These are phyloP conservation scores for Fusarium torreyae DNA, from an alignment of 2,329 filamentous ascomycete genomes.

Conservation along the genomic window DNA sequence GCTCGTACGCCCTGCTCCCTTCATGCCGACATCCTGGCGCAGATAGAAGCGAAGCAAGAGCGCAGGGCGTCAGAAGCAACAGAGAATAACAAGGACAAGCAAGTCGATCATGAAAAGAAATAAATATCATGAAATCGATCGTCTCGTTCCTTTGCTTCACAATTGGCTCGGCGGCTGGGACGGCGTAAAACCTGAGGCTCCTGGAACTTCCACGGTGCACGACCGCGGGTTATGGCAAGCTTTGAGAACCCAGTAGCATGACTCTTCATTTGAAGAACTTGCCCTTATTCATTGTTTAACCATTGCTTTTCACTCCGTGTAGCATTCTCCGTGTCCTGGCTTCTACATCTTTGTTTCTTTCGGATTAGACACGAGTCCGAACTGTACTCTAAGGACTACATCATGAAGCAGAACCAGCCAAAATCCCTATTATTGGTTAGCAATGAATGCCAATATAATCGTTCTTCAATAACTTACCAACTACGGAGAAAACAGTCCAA, in stretches of 20 bases:
- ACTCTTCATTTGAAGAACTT: neutral
- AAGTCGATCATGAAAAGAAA: neutral
- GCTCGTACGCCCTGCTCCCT: constrained; percentile 48
- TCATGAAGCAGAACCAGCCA: constrained; percentile 38
- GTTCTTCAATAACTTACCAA: constrained; percentile 11
- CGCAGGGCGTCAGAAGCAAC: constrained; percentile 5
- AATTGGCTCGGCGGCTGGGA: too few species aligned
- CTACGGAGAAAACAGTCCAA: constrained; percentile 26
- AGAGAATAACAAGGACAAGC: neutral
- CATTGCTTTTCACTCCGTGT: neutral
- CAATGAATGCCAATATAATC: neutral
- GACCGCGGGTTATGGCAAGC: too few species aligned
- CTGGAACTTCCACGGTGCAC: neutral
- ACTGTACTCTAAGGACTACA: too few species aligned
- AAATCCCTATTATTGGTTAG: constrained; percentile 11
- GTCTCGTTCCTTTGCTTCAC: too few species aligned
- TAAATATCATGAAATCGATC: neutral
- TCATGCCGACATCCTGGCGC: constrained; percentile 47
- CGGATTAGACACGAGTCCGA: too few species aligned
- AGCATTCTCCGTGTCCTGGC: too few species aligned
- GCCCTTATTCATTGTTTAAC: neutral
- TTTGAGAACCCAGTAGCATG: too few species aligned
- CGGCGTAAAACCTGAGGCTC: neutral
- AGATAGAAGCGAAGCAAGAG: constrained; percentile 38
- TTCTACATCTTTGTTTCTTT: neutral